Base-by-base conservation (phyloP, 495 filamentous ascomycete species). In the Trichoderma parareesei region DNA sequence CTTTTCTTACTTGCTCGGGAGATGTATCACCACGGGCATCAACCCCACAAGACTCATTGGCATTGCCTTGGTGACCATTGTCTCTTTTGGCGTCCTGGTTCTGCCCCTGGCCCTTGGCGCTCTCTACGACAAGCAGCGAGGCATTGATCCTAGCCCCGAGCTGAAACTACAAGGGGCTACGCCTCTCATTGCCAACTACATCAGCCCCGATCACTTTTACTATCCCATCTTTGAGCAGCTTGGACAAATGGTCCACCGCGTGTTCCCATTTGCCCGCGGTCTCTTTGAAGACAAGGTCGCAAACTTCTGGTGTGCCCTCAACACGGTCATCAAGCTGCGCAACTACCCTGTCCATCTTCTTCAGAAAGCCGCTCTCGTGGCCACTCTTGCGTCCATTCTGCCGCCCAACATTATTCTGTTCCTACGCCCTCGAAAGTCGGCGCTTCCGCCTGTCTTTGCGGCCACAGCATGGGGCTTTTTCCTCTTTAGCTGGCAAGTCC, bases 201-300 rank as follows among this genome's bases (percentile, higher is more conserved):
- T 91, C 35, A 81, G 90, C 67, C 82, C 84, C 48, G 78, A 85
- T 14, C 82, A 89, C 4, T 76, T 81, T 67, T 86, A 91, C 68
- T 93, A 91, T 71, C 84, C 88, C 0, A 67, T 88, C 43, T 68
- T 91, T 7, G 85, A 93, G 70, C 90, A 96, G 74, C 61, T 93
- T 11, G 78, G 86, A 2, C 94, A 98, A 74, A 84, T 88, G 65
- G 74, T 96, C 40, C 88, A 94, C 70, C 88, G 94, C n/a, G 81
- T 97, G 44, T 96, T 98, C 70, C 94, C 94, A 7, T 98, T 98
- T 69, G 85, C 92, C 13, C 87, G 94, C 38, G 94, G 94, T 20
- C 80, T 98, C 38, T 98, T 97, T 71, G 94, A 98, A 78, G 94
- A 98, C 78, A 98, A 98, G 74, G 94, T 98, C 41, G 94, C 94